Conservation (phyloP, 2,329 filamentous ascomycete species). For the Pseudovirgaria hyperparasitica region DNA sequence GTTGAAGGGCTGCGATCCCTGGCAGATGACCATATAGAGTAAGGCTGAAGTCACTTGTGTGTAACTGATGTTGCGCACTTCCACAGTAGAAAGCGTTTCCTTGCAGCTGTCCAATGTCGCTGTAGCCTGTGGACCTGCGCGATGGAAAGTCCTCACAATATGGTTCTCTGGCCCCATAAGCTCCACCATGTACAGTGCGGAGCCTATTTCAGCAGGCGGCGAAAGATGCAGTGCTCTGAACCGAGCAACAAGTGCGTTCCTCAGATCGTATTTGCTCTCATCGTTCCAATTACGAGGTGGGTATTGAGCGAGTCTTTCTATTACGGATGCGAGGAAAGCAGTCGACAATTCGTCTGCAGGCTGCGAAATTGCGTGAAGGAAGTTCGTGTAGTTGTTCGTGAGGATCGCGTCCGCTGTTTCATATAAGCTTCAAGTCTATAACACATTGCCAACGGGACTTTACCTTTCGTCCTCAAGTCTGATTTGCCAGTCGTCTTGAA, state of each 20-base stretch:
- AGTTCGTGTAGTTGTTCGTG: constrained; percentile 63
- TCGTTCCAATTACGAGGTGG: constrained; percentile 79
- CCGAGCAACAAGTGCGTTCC: constrained; percentile 46
- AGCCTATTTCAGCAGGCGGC: constrained; percentile 58
- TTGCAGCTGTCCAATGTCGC: constrained; percentile 58
- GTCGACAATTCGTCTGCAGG: constrained; percentile 54
- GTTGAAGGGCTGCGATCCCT: constrained; percentile 50
- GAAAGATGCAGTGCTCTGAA: constrained; percentile 52
- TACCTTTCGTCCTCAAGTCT: constrained; percentile 85
- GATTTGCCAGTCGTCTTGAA: constrained; percentile 72
- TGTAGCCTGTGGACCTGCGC: constrained; percentile 62
- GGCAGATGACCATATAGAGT: constrained; percentile 54
- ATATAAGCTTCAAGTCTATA: constrained; percentile 10
- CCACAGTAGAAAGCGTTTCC: constrained; percentile 43
- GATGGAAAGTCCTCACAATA: constrained; percentile 55
- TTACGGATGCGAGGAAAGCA: constrained; percentile 61
- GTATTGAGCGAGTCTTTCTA: constrained; percentile 78
- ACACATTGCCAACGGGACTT: constrained; percentile 8
- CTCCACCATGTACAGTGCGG: constrained; percentile 56
- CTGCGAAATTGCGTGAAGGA: constrained; percentile 63
- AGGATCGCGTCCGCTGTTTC: constrained; percentile 74
- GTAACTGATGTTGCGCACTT: constrained; percentile 56
- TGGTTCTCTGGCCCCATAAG: constrained; percentile 47
- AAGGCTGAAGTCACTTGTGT: constrained; percentile 73
- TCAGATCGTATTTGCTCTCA: constrained; percentile 55